Conservation (phyloP, 345 rosid genomes). For the Citrus reticulata region DNA sequence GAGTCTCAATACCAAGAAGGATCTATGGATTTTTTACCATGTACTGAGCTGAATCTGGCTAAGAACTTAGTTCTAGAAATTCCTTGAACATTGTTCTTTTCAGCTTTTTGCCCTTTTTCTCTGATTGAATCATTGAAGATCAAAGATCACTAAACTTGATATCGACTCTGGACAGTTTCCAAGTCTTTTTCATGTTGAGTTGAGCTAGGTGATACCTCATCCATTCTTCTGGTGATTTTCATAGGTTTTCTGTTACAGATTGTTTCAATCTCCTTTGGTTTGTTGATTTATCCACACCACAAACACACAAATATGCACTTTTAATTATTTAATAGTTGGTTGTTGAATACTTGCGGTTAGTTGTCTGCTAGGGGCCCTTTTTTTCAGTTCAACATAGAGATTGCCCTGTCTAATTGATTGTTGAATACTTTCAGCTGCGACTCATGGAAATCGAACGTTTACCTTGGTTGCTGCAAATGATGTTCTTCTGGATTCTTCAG, state of each 20-base stretch:
- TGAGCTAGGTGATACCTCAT: neutral
- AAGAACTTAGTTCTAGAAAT: neutral
- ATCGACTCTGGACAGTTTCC: neutral
- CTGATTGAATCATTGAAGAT: neutral
- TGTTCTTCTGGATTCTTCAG: conserved; percentile 80
- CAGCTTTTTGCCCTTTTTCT: neutral
- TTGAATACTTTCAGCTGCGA: conserved; percentile 56
- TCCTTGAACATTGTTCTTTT: neutral
- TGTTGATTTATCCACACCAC: neutral
- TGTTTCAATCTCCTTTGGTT: neutral
- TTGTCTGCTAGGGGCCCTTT: neutral
- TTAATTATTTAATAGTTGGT: neutral
- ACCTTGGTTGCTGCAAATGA: conserved; percentile 96
- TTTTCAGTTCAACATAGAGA: neutral
- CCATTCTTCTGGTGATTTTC: neutral
- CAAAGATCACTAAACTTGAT: neutral
- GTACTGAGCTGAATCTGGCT: neutral
- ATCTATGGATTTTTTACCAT: neutral
- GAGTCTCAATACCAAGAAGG: neutral
- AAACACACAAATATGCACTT: neutral
- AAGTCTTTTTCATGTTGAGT: neutral
- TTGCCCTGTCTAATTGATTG: neutral
- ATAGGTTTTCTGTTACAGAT: neutral
- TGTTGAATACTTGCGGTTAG: neutral
- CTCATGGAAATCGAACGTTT: conserved; percentile 63